Percentiles rank a stretch among this genome's conserved stretches.
Conservation (phyloP, 306 rosid species). For the Castanospermum australe region DNA sequence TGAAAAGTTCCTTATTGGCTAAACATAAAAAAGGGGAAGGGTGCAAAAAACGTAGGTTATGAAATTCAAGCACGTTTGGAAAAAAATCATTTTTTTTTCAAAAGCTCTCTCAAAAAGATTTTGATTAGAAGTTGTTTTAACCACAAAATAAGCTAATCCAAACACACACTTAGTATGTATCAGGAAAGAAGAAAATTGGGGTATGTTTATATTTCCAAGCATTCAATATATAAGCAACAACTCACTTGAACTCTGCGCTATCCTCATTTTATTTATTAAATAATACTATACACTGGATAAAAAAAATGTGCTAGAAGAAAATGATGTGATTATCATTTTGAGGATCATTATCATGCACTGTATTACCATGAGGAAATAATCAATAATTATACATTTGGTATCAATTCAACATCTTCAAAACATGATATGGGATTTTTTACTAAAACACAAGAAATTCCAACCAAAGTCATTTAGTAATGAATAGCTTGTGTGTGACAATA, state of each 20-base stretch:
- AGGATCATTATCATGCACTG: background rate
- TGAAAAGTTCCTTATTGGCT: background rate
- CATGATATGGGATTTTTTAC: background rate
- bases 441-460: background rate
- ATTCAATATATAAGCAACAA: background rate
- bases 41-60: background rate
- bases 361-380: background rate
- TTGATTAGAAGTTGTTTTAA: no score
- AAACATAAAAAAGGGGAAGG: background rate
- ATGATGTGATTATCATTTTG: background rate
- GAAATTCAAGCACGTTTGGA: no score
- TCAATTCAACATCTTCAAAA: background rate
- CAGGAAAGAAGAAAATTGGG: background rate
- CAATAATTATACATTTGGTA: background rate
- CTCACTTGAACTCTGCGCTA: background rate
- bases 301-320: background rate
- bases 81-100: no score
- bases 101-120: no score
- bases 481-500: background rate
- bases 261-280: background rate
- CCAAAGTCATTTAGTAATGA: background rate
- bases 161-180: no score
- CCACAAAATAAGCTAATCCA: no score
- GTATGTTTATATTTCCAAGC: background rate
- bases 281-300: background rate